These are phyloP conservation scores for Canavalia gladiata DNA, from an alignment of 306 rosid species.

Conservation along the genomic window DNA sequence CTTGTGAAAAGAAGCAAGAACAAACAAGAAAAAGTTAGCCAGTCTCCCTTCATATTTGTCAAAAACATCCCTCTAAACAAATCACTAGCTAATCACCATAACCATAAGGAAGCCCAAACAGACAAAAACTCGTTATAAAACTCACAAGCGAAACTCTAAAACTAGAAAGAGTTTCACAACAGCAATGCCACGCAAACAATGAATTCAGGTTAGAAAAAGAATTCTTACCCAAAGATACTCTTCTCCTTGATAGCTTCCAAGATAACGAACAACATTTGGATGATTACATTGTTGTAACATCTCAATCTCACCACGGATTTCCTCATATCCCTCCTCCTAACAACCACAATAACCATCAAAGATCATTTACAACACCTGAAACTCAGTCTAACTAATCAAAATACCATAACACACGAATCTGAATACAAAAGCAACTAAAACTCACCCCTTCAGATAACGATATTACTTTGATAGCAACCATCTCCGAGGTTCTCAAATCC, in stretches of 20 bases:
- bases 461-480: constrained; percentile 96
- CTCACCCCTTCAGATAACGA: constrained; percentile 92
- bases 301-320: constrained; percentile 98
- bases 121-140: background rate
- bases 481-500: constrained; percentile 87
- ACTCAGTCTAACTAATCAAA: constrained; percentile 15
- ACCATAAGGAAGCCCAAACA: constrained; percentile 27
- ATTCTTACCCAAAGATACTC: constrained; percentile 96
- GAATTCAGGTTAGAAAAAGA: constrained; percentile 3
- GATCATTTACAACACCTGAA: constrained; percentile 41
- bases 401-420: constrained; percentile 1
- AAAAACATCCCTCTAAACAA: constrained; percentile 10
- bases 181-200: constrained; percentile 20
- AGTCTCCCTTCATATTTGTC: constrained; percentile 6
- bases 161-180: constrained; percentile 27
- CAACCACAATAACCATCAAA: constrained; percentile 45
- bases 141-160: constrained; percentile 25
- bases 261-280: constrained; percentile 97
- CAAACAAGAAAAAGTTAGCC: background rate
- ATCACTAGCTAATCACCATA: constrained; percentile 29
- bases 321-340: constrained; percentile 99
- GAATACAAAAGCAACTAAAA: constrained; percentile 22
- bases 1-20: constrained; percentile 13
- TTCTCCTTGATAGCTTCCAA: constrained; percentile 99
- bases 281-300: constrained; percentile 98